Evolutionary conservation across 2,329 filamentous ascomycete genomes (phyloP).

Genomic region (Penicillium sp.): DNA sequence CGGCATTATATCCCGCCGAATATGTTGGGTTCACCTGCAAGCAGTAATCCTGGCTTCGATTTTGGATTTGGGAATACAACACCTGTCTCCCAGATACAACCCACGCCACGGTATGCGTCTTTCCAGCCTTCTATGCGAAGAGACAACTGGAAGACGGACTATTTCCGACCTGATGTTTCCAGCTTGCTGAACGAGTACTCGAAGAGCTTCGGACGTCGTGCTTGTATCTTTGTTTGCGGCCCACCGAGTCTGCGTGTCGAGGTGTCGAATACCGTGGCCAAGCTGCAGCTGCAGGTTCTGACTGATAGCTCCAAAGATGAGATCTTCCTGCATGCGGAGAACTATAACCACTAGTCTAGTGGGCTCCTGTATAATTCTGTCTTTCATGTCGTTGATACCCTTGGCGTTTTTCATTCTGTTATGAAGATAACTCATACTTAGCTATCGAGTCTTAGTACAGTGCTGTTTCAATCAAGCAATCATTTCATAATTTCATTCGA

Average conservation of each 20-base stretch:
- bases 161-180: slow-evolving; percentile 83
- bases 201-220: slow-evolving; percentile 74
- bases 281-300: slow-evolving; percentile 81
- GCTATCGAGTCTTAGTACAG: background rate
- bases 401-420: slow-evolving; percentile 3
- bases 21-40: background rate
- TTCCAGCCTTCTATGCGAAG: slow-evolving; percentile 53
- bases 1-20: slow-evolving; percentile 19
- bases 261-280: slow-evolving; percentile 81
- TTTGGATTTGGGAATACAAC: slow-evolving; percentile 83
- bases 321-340: slow-evolving; percentile 92
- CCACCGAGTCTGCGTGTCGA: slow-evolving; percentile 84
- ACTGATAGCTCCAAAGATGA: slow-evolving; percentile 76
- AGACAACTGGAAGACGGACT: slow-evolving; percentile 88
- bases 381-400: slow-evolving; percentile 17
- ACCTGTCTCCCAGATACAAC: slow-evolving; percentile 81
- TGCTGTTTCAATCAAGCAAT: background rate
- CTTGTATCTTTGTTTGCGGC: slow-evolving; percentile 90
- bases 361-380: background rate
- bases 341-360: slow-evolving; percentile 74
- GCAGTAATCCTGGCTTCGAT: slow-evolving; percentile 53
- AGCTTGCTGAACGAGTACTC: slow-evolving; percentile 84
- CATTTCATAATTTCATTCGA: background rate
- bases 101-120: slow-evolving; percentile 83
- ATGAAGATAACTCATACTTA: background rate